Conservation (phyloP, 305 asterid genomes). For the Plantago lanceolata region DNA sequence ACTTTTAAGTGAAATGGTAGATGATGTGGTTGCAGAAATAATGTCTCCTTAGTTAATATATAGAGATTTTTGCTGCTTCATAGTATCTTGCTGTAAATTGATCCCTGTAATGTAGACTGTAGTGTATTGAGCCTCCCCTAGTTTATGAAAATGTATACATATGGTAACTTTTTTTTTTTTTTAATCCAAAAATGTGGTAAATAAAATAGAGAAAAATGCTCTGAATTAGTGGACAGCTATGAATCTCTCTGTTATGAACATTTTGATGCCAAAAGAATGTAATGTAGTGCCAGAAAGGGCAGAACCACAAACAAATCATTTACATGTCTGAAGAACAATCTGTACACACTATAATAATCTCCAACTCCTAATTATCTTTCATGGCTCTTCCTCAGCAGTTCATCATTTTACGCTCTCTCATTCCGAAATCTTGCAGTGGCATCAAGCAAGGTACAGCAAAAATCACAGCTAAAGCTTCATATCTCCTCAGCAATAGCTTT, state of each 20-base stretch:
- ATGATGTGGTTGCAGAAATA: constrained; percentile 35
- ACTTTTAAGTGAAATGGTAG: constrained; percentile 44
- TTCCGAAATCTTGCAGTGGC: neutral
- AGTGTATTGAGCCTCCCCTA: neutral
- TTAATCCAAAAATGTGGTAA: neutral
- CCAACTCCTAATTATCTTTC: constrained; percentile 1
- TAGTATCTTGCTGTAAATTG: neutral
- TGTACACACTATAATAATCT: constrained; percentile 1
- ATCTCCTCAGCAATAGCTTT: constrained; percentile 5
- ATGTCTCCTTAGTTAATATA: constrained; percentile 14
- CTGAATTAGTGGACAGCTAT: neutral
- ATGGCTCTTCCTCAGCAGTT: constrained; percentile 4
- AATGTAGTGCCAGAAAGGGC: neutral
- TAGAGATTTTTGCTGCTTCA: constrained; percentile 7
- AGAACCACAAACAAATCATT: too few relatives aligned
- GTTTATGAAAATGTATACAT: neutral
- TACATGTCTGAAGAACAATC: neutral
- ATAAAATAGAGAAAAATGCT: neutral
- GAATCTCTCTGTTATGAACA: neutral
- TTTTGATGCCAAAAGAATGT: neutral
- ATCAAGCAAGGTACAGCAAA: neutral
- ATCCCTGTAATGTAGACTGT: constrained; percentile 1
- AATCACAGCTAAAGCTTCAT: neutral
- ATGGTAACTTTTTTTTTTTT: neutral
- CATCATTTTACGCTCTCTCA: neutral